Evolutionary conservation across 176 grass and related monocot genomes (phyloP).

Genomic region (Musa acuminata): DNA sequence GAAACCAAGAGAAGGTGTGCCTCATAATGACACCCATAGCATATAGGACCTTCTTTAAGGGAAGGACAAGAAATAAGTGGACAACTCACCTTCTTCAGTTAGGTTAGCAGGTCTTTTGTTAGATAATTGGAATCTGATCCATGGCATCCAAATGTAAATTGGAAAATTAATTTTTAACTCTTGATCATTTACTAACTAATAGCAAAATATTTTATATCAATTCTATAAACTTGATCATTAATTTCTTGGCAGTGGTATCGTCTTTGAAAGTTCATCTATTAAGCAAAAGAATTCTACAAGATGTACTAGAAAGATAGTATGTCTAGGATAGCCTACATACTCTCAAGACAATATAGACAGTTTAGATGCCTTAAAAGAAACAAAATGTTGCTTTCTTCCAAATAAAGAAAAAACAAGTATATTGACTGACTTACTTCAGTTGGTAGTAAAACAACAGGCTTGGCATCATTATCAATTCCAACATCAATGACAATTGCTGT

Average conservation of each 20-base stretch:
- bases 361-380: not conserved
- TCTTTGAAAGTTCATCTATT: not conserved
- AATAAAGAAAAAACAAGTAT: constrained; percentile 4
- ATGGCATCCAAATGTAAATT: not conserved
- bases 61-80: not conserved
- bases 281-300: not conserved
- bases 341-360: not conserved
- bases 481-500: constrained; percentile 81
- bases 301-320: not conserved
- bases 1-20: no score
- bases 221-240: not conserved
- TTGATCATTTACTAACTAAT: not conserved
- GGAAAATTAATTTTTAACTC: not conserved
- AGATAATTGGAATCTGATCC: not conserved
- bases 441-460: constrained; percentile 76
- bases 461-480: constrained; percentile 39
- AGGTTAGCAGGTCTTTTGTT: not conserved
- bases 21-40: not conserved
- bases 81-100: no score
- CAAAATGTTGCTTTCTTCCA: not conserved
- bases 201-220: not conserved
- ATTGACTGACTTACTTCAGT: constrained; percentile 47
- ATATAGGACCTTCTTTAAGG: not conserved
- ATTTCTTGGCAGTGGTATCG: not conserved
- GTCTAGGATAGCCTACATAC: not conserved